Base-by-base conservation (phyloP, 495 filamentous ascomycete species). In the Tetracladium setigerum region DNA sequence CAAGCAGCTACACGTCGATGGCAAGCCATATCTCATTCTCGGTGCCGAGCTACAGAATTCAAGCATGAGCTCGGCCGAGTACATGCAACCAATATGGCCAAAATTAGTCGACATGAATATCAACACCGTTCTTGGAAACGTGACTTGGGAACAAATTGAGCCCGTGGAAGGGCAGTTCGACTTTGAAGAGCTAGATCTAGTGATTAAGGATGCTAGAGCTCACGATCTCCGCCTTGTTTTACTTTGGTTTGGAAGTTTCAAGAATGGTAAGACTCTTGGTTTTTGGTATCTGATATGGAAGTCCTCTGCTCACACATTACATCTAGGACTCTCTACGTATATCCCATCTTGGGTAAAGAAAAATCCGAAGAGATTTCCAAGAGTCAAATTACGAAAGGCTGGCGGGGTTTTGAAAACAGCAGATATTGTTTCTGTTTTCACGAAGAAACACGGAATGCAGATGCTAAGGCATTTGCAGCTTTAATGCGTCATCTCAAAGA, bases 221-320 rank as follows among this genome's bases (percentile, higher is more conserved):
- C 59, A 73, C 47, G 64, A 57, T 5, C 31, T 75, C 27, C 65
- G 65, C 38, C 57, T 77, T 0, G 59, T 74, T 2, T 38, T 74
- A 18, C 58, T 74, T n/a, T 74, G 72, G 72, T 72, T 74, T 59
- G 72, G 69, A 1, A 64, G 64, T 1, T 74, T 70, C 57, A 73
- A 76, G 50, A 73, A 74, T 58, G 71, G 65, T 66, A 30, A n/a
- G 44, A 12, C 27, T 33, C 1, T n/a, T 13, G 10, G 12, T 30
- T 5, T 13, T 27, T n/a, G 10, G 12, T 30, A 1, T 13, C n/a
- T n/a, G 18, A 14, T 18, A 11, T 14, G 27, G 31, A n/a, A 17
- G 2, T 27, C 11, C 16, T 5, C 6, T 31, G 1, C 16, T 24
- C 30, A 39, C n/a, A 3, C 22, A 7, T 3, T 27, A 14, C 6